Evolutionary conservation across 2,329 filamentous ascomycete genomes (phyloP).

Genomic region (Ophiostoma populinum): DNA sequence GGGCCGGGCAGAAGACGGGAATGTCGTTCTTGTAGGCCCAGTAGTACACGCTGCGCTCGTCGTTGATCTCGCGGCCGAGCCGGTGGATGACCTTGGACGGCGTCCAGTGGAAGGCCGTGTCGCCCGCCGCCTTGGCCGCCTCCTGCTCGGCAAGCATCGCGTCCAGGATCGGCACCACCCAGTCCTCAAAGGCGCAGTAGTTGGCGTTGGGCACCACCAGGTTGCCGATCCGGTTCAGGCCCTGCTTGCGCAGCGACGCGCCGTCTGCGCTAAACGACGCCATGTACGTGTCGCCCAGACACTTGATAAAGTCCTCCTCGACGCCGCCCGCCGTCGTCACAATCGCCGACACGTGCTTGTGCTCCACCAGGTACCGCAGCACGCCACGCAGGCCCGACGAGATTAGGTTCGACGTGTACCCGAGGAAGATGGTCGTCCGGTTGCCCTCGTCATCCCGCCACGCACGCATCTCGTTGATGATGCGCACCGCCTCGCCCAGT

Average conservation of each 20-base stretch:
- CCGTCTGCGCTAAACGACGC: slow-evolving; percentile 68
- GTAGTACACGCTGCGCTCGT: slow-evolving; percentile 84
- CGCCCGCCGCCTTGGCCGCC: slow-evolving; percentile 26
- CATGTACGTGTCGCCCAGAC: slow-evolving; percentile 83
- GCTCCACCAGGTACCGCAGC: slow-evolving; percentile 80
- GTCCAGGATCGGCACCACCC: slow-evolving; percentile 91
- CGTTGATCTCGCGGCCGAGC: slow-evolving; percentile 83
- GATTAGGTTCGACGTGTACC: slow-evolving; percentile 95
- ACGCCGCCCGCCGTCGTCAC: slow-evolving; percentile 92
- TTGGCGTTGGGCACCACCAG: slow-evolving; percentile 92
- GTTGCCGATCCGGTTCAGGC: slow-evolving; percentile 91
- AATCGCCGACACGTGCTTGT: slow-evolving; percentile 80
- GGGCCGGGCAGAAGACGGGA: slow-evolving; percentile 86
- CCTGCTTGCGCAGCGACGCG: slow-evolving; percentile 61
- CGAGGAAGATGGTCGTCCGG: slow-evolving; percentile 84
- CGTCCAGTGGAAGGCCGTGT: slow-evolving; percentile 71
- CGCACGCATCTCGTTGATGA: slow-evolving; percentile 85
- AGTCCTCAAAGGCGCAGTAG: slow-evolving; percentile 95
- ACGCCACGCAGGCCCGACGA: slow-evolving; percentile 88
- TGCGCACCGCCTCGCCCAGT: slow-evolving; percentile 71
- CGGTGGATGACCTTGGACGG: slow-evolving; percentile 82
- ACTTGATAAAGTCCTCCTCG: slow-evolving; percentile 98
- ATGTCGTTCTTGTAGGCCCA: slow-evolving; percentile 97
- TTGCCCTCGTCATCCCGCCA: slow-evolving; percentile 61
- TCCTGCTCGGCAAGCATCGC: slow-evolving; percentile 89